These are phyloP conservation scores for Dentipellis sp. DNA, from an alignment of 768 basidiomycete genomes.

Conservation along the genomic window DNA sequence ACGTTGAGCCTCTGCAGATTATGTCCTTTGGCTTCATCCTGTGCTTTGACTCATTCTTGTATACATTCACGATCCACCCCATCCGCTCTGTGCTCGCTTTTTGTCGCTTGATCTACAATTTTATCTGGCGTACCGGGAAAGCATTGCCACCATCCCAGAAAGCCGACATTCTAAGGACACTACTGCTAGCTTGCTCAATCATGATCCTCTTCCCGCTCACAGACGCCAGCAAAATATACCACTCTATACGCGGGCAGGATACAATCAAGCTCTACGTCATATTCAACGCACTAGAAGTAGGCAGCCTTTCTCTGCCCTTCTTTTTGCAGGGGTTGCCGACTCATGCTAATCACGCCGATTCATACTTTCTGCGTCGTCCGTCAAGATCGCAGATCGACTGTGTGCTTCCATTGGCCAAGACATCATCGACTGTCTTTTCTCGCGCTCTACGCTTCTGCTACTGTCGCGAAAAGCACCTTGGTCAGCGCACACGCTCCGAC, in stretches of 20 bases:
- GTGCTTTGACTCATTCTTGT: conserved; percentile 94
- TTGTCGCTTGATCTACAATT: conserved; percentile 42
- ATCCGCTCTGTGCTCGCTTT: conserved; percentile 71
- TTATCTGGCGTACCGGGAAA: conserved; percentile 35
- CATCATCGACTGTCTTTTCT: conserved; percentile 92
- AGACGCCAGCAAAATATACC: conserved; percentile 97
- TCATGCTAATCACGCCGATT: background rate
- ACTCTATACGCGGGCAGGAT: conserved; percentile 94
- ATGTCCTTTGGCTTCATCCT: conserved; percentile 87
- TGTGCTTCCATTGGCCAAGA: conserved; percentile 98
- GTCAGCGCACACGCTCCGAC: conserved; percentile 60
- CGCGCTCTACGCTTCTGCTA: conserved; percentile 77
- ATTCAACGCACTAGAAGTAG: conserved; percentile 94
- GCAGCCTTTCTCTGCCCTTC: conserved; percentile 17
- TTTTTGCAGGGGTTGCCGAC: background rate
- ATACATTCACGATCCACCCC: conserved; percentile 95
- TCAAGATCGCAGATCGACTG: conserved; percentile 86
- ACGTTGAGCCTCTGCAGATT: conserved; percentile 39
- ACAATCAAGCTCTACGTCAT: conserved; percentile 99
- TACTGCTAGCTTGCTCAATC: conserved; percentile 69
- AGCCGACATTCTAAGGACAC: conserved; percentile 78
- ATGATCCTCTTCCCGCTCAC: conserved; percentile 72
- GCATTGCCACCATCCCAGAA: conserved; percentile 82
- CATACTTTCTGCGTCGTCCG: background rate
- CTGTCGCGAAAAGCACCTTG: conserved; percentile 55